A percentile compares a stretch with the other conserved stretches of the same genome.
These are phyloP conservation scores for Lactarius pseudohatsudake DNA, from an alignment of 768 basidiomycete genomes.

Conservation along the genomic window DNA sequence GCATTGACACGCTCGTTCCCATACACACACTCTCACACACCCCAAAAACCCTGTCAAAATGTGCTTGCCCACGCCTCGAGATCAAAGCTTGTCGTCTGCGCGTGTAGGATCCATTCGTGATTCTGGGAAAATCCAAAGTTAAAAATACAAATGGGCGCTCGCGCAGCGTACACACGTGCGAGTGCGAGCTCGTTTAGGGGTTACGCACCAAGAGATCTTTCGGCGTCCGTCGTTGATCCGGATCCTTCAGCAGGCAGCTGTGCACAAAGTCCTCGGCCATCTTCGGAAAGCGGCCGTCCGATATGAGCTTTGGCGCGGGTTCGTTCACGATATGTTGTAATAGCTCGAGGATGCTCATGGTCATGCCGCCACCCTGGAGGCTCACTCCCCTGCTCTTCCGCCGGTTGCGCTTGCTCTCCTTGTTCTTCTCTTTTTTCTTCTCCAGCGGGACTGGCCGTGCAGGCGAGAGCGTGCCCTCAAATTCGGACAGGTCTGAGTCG, in stretches of 20 bases:
- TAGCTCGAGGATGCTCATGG: constrained; percentile 96
- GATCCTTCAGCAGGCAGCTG: constrained; percentile 89
- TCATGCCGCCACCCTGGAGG: constrained; percentile 92
- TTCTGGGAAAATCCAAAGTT: constrained; percentile 44
- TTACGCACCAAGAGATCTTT: constrained; percentile 78
- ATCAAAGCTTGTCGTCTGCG: constrained; percentile 61
- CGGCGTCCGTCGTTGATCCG: constrained; percentile 76
- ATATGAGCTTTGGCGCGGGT: constrained; percentile 85
- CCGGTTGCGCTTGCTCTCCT: constrained; percentile 69
- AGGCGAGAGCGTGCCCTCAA: constrained; percentile 80
- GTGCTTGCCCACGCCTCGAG: constrained; percentile 80
- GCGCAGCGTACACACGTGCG: not conserved
- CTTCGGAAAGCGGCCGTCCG: constrained; percentile 67
- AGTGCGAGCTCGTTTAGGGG: not conserved
- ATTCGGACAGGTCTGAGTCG: constrained; percentile 74
- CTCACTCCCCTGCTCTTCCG: constrained; percentile 91
- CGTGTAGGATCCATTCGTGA: constrained; percentile 71
- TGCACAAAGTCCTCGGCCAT: constrained; percentile 86
- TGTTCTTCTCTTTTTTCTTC: constrained; percentile 39
- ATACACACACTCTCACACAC: not conserved
- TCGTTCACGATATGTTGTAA: constrained; percentile 99
- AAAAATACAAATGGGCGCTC: constrained; percentile 6
- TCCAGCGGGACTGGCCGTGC: constrained; percentile 55
- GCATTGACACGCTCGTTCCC: not conserved
- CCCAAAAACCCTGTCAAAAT: constrained; percentile 43